Evolutionary conservation across 208 protist genomes (phyloP).

Genomic region (Acanthamoeba castellanii): DNA sequence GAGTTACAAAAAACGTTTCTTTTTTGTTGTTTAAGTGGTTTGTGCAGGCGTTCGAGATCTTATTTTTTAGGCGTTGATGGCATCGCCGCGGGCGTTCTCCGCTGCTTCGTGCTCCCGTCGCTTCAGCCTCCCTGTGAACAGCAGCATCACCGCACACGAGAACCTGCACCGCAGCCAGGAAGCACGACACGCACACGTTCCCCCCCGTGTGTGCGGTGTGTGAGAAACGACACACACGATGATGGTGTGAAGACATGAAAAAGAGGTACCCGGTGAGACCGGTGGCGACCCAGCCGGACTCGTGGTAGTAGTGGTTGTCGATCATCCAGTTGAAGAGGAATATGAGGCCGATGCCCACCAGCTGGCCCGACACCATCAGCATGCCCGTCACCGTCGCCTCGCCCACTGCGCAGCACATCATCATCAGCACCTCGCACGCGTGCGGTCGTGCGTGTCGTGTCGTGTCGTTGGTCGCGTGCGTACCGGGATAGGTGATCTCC

Average conservation of each 20-base stretch:
- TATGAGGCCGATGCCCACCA: constrained; percentile 36
- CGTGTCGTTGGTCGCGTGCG: background rate
- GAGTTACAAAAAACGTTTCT: no score
- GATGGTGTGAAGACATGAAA: no score
- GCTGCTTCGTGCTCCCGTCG: background rate
- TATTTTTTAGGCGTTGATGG: background rate
- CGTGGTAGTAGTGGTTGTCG: background rate
- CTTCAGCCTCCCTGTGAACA: background rate
- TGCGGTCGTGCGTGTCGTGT: no score
- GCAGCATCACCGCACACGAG: background rate
- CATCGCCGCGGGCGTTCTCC: background rate
- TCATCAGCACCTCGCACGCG: background rate
- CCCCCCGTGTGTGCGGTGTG: background rate
- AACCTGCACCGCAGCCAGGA: background rate
- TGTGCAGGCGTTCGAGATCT: no score
- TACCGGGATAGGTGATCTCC: constrained; percentile 9
- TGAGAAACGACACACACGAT: no score
- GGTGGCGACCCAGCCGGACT: background rate
- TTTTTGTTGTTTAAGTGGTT: no score
- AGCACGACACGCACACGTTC: no score
- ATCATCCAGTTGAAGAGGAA: constrained; percentile 53
- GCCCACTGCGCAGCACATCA: no score
- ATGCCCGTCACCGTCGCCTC: constrained; percentile 20
- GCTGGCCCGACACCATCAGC: constrained; percentile 1
- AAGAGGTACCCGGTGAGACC: background rate